Base-by-base conservation (phyloP, 371 early-diverging fungal species). In the Mortierella sp. region DNA sequence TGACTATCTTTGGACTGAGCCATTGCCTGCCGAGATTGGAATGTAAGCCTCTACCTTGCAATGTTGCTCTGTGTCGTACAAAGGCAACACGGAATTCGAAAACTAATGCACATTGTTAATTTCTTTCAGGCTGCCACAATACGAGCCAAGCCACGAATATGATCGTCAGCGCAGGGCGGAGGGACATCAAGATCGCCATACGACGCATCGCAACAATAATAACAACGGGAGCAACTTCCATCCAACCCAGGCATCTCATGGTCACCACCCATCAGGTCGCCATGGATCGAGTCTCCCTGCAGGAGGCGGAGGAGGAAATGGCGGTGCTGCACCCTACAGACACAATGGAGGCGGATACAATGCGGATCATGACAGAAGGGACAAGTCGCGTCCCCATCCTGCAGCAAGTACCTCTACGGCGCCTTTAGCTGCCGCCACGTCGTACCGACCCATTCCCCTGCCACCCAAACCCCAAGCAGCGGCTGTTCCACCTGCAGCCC, bases 131-230 rank as follows among this genome's bases (percentile, higher is more conserved):
- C 72, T 94, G 53, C 94, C 93, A 0, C 89, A 88, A 72, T 94
- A 92, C 69, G 93, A 93, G 73, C 87, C 92, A 10, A 90, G 91
- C 43, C 94, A 93, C 80, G 94, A 93, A 75, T 91, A 89, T 54
- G 90, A 90, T 50, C 82, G 84, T 4, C 84, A 84, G 73, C 71
- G 77, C n/a, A 79, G 76, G 43, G 77, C 80, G 16, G 81, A 84
- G 31, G 64, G 57, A 26, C 77, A 76, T 13, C 78, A 77, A 31
- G 81, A 84, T 21, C 81, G 84, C 21, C 76, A 77, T n/a, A 75
- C 71, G 34, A 48, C 73, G 51, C 74, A 78, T 34, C 79, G 78
- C 67, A 64, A 70, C 61, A 75, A 78, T n/a, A 73, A 61, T 44
- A 69, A 73, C 54, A 77, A 77, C 34, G 61, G 51, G 10, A 75